These are phyloP conservation scores for Amanita phalloides DNA, from an alignment of 768 basidiomycete genomes.

Conservation along the genomic window DNA sequence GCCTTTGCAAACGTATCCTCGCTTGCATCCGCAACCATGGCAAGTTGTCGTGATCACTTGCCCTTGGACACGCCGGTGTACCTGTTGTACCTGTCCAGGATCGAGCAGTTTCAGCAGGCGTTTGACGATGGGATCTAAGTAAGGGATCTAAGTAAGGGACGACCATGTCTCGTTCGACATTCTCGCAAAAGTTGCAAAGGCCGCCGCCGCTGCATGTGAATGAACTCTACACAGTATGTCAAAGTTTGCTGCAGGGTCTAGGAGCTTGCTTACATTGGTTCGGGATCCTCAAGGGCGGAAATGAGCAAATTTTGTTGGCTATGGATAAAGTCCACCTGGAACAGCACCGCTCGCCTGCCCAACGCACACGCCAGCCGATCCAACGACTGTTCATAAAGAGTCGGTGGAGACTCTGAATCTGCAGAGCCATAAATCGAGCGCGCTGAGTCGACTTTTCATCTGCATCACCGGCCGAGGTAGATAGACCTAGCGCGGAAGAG, in stretches of 20 bases:
- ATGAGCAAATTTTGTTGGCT: conserved; percentile 67
- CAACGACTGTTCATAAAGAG: conserved; percentile 72
- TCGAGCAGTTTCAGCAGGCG: conserved; percentile 58
- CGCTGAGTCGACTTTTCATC: no score
- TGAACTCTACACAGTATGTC: conserved; percentile 46
- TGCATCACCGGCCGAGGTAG: conserved; percentile 12
- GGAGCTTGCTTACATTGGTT: conserved; percentile 41
- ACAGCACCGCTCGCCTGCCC: conserved; percentile 66
- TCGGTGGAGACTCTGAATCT: conserved; percentile 53
- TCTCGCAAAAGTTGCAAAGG: conserved; percentile 86
- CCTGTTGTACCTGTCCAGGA: conserved; percentile 31
- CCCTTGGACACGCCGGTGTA: conserved; percentile 66
- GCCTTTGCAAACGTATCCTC: conserved; percentile 71
- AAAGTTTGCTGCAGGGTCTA: neutral
- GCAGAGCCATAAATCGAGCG: conserved; percentile 33
- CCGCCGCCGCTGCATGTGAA: conserved; percentile 69
- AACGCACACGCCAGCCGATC: conserved; percentile 76
- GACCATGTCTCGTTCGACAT: conserved; percentile 63
- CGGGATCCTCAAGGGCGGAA: conserved; percentile 63
- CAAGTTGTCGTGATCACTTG: conserved; percentile 78
- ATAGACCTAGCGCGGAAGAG: conserved; percentile 48
- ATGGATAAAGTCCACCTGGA: conserved; percentile 53
- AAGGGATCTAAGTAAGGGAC: conserved; percentile 36
- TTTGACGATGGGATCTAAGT: conserved; percentile 67
- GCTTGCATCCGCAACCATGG: conserved; percentile 84